phyloP scores from a whole-genome alignment of 2,329 filamentous ascomycete genomes.

The Escovopsis sp. region DNA sequence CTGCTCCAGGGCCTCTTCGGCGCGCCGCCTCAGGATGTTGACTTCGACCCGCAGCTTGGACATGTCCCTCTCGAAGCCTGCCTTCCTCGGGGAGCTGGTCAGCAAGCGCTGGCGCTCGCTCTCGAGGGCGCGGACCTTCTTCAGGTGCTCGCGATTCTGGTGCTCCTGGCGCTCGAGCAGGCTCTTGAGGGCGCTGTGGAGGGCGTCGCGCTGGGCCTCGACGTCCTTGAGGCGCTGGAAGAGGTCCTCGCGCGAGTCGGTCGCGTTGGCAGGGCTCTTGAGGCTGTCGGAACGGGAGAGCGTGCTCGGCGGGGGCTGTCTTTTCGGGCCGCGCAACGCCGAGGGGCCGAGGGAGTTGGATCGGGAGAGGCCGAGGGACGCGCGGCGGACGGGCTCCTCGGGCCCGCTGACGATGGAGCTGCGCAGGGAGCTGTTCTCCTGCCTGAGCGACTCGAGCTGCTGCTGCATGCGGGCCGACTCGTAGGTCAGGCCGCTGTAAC shows the following conservation, averaged over 20 bases:
- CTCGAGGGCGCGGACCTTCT: slow-evolving; percentile 64
- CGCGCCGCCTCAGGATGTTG: slow-evolving; percentile 65
- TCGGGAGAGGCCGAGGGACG: slow-evolving; percentile 39
- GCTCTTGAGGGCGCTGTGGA: slow-evolving; percentile 75
- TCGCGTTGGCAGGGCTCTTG: slow-evolving; percentile 24
- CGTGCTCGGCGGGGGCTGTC: slow-evolving; percentile 14
- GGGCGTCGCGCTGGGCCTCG: slow-evolving; percentile 81
- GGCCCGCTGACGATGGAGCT: slow-evolving; percentile 13
- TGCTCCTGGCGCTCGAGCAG: slow-evolving; percentile 74
- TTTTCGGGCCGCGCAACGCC: slow-evolving; percentile 24
- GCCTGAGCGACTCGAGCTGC: slow-evolving; percentile 57
- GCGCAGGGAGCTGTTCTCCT: slow-evolving; percentile 48
- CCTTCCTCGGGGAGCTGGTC: slow-evolving; percentile 52
- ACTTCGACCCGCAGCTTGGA: slow-evolving; percentile 69
- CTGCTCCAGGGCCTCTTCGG: slow-evolving; percentile 85
- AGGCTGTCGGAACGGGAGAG: slow-evolving; percentile 47
- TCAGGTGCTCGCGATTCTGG: slow-evolving; percentile 70
- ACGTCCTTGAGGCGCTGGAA: slow-evolving; percentile 80
- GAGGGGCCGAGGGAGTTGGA: slow-evolving; percentile 54
- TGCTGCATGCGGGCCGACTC: slow-evolving; percentile 78
- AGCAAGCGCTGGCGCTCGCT: slow-evolving; percentile 62
- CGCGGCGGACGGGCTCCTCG: slow-evolving; percentile 7
- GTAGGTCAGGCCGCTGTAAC: slow-evolving; percentile 59
- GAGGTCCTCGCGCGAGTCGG: slow-evolving; percentile 51
- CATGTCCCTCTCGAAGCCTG: slow-evolving; percentile 76